Conservation (phyloP, 805 yeast genomes). For the Kluyveromyces dobzhanskii region DNA sequence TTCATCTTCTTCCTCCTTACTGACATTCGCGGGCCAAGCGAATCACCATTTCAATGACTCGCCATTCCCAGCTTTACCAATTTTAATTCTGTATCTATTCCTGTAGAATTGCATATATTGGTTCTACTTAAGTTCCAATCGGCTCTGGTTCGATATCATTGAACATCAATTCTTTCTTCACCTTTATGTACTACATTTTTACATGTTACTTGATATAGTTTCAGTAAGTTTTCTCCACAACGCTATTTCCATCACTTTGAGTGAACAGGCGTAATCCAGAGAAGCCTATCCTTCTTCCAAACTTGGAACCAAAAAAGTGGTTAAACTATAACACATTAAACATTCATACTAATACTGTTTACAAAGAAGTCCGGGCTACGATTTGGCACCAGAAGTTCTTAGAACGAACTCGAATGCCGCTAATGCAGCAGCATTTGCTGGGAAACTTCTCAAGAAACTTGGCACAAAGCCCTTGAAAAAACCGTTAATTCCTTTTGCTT, state of each 20-base stretch:
- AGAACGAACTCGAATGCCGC: slow-evolving; percentile 85
- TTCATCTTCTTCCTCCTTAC: not conserved
- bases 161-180: too few species aligned
- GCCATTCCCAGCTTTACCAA: not conserved
- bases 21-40: not conserved
- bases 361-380: not conserved
- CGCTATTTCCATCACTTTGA: too few species aligned
- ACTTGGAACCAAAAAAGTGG: too few species aligned
- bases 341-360: not conserved
- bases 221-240: too few species aligned
- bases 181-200: too few species aligned
- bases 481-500: slow-evolving; percentile 54
- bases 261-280: too few species aligned
- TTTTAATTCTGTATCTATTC: not conserved
- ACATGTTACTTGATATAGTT: too few species aligned
- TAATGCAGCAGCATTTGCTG: slow-evolving; percentile 89
- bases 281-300: too few species aligned
- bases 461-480: slow-evolving; percentile 79
- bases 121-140: too few species aligned
- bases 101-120: too few species aligned
- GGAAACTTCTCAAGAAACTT: slow-evolving; percentile 73
- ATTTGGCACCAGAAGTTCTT: slow-evolving; percentile 37
- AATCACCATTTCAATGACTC: not conserved
- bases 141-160: too few species aligned
- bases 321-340: too few species aligned